Conservation (phyloP, 495 filamentous ascomycete genomes). For the Hypoxylon perforatum region DNA sequence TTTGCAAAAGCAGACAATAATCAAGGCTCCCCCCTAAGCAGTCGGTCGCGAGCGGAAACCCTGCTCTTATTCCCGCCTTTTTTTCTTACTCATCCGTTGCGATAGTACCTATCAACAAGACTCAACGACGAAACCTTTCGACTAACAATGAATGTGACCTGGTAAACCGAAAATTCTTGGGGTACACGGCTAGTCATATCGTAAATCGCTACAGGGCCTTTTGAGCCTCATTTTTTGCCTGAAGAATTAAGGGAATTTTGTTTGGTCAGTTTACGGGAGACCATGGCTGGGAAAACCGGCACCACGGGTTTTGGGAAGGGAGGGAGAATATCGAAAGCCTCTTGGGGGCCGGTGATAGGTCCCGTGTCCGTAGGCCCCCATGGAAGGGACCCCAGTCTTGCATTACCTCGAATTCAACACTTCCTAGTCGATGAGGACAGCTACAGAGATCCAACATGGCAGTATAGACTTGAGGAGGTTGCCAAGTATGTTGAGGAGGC, state of each 20-base stretch:
- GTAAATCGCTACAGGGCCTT: conserved; percentile 5
- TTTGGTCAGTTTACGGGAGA: not conserved
- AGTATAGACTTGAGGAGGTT: conserved; percentile 19
- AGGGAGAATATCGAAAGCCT: not conserved
- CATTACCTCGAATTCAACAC: conserved; percentile 27
- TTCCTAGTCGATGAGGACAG: conserved; percentile 42
- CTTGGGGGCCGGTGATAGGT: not conserved
- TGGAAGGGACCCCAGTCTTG: conserved; percentile 21
- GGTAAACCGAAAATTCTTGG: conserved; percentile 11
- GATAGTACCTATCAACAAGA: conserved; percentile 12
- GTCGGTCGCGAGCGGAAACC: conserved; percentile 24
- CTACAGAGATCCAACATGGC: conserved; percentile 20
- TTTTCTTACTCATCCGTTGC: conserved; percentile 24
- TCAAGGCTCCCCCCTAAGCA: conserved; percentile 5
- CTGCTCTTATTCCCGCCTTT: conserved; percentile 16
- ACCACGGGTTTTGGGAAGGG: not conserved
- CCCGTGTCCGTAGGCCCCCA: conserved; percentile 21
- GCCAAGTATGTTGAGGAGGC: no score
- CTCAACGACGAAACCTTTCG: conserved; percentile 11
- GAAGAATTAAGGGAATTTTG: not conserved
- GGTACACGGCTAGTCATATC: conserved; percentile 5
- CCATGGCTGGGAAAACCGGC: not conserved
- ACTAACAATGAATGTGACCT: conserved; percentile 24
- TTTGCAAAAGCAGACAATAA: conserved; percentile 37
- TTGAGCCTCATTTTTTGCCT: not conserved